Conservation (phyloP, 2,329 filamentous ascomycete genomes). For the Tolypocladium cylindrosporum region DNA sequence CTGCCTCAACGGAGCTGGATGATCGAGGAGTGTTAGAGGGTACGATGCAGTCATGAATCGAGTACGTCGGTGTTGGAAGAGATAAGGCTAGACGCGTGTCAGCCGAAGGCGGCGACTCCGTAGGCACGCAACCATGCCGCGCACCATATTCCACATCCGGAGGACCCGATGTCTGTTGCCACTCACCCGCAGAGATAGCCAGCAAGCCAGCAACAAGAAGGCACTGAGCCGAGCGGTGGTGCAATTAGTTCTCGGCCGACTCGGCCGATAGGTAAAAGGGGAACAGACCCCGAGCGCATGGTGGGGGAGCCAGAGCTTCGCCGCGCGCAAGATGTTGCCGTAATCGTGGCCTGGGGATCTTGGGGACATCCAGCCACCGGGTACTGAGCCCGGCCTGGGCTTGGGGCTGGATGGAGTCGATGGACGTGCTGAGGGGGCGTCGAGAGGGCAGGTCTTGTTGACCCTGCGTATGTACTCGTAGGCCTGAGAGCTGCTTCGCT, state of each 20-base stretch:
- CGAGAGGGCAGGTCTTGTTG: background rate
- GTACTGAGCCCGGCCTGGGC: background rate
- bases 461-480: background rate
- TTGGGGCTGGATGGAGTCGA: background rate
- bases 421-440: too few species aligned
- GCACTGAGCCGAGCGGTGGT: background rate
- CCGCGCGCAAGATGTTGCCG: background rate
- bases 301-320: background rate
- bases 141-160: background rate
- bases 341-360: background rate
- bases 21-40: too few species aligned
- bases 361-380: background rate
- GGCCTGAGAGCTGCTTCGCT: background rate
- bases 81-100: background rate
- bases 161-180: background rate
- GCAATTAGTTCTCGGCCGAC: background rate
- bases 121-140: background rate
- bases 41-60: too few species aligned
- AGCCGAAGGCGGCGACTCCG: background rate
- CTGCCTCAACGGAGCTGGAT: background rate
- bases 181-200: background rate
- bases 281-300: background rate
- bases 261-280: background rate
- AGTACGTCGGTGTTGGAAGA: background rate
- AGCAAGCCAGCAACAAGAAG: too few species aligned